Base-by-base conservation (phyloP, 23 red algal genomes). In the Gracilaria vermiculophylla region DNA sequence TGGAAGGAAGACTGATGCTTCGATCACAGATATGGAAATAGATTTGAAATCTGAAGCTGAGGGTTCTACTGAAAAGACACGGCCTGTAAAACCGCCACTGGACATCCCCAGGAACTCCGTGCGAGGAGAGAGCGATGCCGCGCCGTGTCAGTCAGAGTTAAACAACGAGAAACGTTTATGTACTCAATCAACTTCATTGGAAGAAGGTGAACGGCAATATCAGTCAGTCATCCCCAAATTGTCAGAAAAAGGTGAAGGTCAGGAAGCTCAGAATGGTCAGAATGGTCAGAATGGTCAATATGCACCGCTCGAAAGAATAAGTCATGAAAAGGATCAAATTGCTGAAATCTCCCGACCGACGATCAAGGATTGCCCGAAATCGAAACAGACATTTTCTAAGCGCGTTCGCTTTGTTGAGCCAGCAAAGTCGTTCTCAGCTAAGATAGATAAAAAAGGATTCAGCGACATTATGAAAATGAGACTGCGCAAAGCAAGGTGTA, bases 331-430 rank as follows among this genome's bases (percentile, higher is more conserved):
- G 23, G 5, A 12, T 25, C 10, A 47, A 73, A 48, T 1, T 32
- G 20, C 67, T 73, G 37, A 47, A 29, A 47, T 27, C 39, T 8
- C 67, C 0, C 37, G 24, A 31, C 20, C 40, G 2, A 0, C 37
- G 13, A 0, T 45, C 11, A 36, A 73, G 2, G 39, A 73, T 48
- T 42, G 14, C 42, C 3, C 19, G 20, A 73, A 73, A 48, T 27
- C 39, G 28, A 73, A 73, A 29, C 67, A 73, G 25, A 79, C 76
- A 19, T 79, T 79, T 55, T 79, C 76, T 3, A 79, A 79, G 17
- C 76, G 76, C 5, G 76, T 79, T 58, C 76, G 76, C 43, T 79
- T 79, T 35, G 5, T 34, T 36, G 76, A 79, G 34, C 76, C 76
- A 34, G 49, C 35, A 21, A 24, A 29, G 21, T 60, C 76, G 28